Evolutionary conservation across 768 basidiomycete species (phyloP).

Genomic region (Amanita subjunquillea): DNA sequence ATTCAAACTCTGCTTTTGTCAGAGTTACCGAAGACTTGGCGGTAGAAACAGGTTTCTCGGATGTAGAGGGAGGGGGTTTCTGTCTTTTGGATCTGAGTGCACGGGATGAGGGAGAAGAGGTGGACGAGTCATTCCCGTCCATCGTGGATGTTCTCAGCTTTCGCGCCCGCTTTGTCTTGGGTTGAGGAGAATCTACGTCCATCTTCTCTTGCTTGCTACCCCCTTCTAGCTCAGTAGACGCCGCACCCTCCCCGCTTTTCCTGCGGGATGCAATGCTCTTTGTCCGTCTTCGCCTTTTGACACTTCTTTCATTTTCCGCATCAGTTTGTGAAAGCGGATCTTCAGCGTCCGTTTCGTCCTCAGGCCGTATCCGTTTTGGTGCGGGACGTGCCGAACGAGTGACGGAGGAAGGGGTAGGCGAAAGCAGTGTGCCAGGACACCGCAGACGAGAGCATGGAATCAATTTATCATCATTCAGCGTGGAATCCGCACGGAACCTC

Average conservation of each 20-base stretch:
- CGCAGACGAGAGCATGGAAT: conserved; percentile 44
- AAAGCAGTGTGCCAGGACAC: conserved; percentile 32
- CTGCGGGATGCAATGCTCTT: not conserved
- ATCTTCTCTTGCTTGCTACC: not conserved
- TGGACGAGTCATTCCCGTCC: conserved; percentile 6
- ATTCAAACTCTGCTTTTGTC: not conserved
- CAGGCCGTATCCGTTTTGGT: not conserved
- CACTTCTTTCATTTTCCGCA: not conserved
- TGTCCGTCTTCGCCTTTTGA: not conserved
- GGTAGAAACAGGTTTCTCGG: not conserved
- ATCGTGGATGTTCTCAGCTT: not conserved
- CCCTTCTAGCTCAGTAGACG: not conserved
- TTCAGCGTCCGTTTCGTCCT: not conserved
- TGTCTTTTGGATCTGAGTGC: conserved; percentile 1
- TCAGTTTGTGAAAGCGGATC: conserved; percentile 3
- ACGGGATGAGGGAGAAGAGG: conserved; percentile 5
- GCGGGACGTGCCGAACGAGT: conserved; percentile 9
- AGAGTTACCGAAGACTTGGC: not conserved
- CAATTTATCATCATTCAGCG: conserved; percentile 56
- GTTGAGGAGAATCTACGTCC: not conserved
- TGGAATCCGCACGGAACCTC: conserved; percentile 70
- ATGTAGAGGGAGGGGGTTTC: not conserved
- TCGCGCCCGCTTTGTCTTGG: conserved; percentile 3
- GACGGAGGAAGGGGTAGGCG: conserved; percentile 15
- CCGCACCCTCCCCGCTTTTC: not conserved